Conservation (phyloP, 2,329 filamentous ascomycete genomes). For the Hypoxylon sp. region DNA sequence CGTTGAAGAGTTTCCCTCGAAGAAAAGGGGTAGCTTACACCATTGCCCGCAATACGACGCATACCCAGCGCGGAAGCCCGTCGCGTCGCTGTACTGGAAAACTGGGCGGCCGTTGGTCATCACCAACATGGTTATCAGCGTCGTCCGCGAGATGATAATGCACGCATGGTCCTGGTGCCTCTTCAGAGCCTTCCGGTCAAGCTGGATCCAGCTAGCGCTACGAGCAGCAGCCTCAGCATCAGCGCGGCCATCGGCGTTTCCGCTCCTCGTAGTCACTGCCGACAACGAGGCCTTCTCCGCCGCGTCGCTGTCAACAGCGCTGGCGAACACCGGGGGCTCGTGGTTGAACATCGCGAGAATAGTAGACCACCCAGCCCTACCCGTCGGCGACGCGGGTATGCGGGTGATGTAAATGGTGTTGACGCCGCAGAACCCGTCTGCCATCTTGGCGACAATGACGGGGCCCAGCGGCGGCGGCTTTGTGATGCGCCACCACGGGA, state of each 20-base stretch:
- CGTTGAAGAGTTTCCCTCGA: neutral
- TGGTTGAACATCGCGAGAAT: conserved; percentile 50
- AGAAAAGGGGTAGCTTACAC: conserved; percentile 39
- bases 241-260: neutral
- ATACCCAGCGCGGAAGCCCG: conserved; percentile 54
- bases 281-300: conserved; percentile 35
- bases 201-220: conserved; percentile 28
- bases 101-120: conserved; percentile 52
- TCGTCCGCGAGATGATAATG: conserved; percentile 47
- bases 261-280: conserved; percentile 2
- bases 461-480: conserved; percentile 51
- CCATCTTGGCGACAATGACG: conserved; percentile 46
- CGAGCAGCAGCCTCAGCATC: conserved; percentile 23
- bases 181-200: conserved; percentile 38
- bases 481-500: conserved; percentile 47
- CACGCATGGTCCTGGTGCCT: conserved; percentile 47
- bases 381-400: conserved; percentile 46
- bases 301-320: conserved; percentile 1
- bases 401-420: conserved; percentile 48
- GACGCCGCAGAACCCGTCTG: conserved; percentile 50
- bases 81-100: conserved; percentile 53
- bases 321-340: conserved; percentile 21
- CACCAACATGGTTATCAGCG: conserved; percentile 48
- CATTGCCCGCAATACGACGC: conserved; percentile 55
- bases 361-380: conserved; percentile 50